Evolutionary conservation across 2,329 filamentous ascomycete species (phyloP), one percentile per base, ranked within the genome.

Genomic region (Nothopassalora personata): DNA sequence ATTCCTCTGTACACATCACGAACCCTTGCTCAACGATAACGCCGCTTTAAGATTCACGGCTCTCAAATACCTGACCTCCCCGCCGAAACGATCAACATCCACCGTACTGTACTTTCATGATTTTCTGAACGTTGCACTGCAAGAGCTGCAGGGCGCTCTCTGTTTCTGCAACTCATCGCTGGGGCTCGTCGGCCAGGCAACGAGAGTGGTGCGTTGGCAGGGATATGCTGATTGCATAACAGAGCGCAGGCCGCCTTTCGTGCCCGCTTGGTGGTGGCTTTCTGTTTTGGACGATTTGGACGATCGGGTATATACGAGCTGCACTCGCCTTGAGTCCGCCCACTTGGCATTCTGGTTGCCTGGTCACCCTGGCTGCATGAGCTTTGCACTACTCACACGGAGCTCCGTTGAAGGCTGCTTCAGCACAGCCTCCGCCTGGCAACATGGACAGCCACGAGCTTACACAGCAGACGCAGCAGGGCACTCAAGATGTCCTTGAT

Each of bases 401-500:
- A 43, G 39, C 39, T 43, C 18, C 39, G 18, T 15, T 15, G 18
- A 43, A 4, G n/a, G n/a, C 39, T 43, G 39, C 5, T 18, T 43
- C n/a, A n/a, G 13, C 39, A 43, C 39, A 7, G 18, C 39, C 15
- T 7, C 39, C 15, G 39, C 13, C 39, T 18, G 39, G 39, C 39
- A n/a, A 43, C 7, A 66, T 66, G 64, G 63, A 64, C 60, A 67
- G 80, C 60, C 62, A 66, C 59, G 68, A 80, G 60, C 75, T 74
- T 15, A 85, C 83, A 10, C 82, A 85, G 64, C 83, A 85, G 64
- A 80, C 78, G 60, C 86, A 87, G 57, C 66, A 68, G 54, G 54
- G 58, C 60, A 96, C 91, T 15, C 91, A 96, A 72, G 86, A 85
- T 71, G 85, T 89, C 68, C 78, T 91, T 64, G 91, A 97, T 72